Conservation (phyloP, 495 filamentous ascomycete genomes). For the Entonaema liquescens region DNA sequence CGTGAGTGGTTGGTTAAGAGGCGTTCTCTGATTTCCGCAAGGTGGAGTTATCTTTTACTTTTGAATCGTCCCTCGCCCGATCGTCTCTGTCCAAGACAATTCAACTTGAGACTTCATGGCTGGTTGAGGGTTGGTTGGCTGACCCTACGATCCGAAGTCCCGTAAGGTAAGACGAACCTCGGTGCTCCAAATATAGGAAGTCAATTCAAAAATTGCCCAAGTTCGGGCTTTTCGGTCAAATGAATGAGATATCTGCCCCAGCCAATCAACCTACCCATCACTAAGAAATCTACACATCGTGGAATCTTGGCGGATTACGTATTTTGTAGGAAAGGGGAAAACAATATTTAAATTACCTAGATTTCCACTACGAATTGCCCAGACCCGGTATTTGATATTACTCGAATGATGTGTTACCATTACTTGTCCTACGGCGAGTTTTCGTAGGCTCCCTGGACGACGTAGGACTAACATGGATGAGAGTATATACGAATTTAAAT, state of each 20-base stretch:
- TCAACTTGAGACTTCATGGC: conserved; percentile 8
- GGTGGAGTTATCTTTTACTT: conserved; percentile 1
- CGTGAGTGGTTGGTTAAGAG: conserved; percentile 1
- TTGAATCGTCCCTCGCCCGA: conserved; percentile 3
- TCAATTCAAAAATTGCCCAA: conserved; percentile 3
- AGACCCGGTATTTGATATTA: too few species aligned
- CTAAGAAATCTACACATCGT: background rate
- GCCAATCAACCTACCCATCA: conserved; percentile 1
- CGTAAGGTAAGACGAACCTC: conserved; percentile 2
- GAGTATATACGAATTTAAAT: background rate
- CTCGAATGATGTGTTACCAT: background rate
- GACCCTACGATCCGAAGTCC: background rate
- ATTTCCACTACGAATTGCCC: too few species aligned
- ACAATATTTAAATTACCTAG: too few species aligned
- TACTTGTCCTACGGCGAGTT: background rate
- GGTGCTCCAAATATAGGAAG: background rate
- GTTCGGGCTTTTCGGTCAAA: conserved; percentile 18
- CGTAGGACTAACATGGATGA: background rate
- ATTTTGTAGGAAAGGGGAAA: too few species aligned
- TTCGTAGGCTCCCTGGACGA: background rate
- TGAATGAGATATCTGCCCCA: conserved; percentile 21
- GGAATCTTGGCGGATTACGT: background rate
- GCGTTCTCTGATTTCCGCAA: background rate
- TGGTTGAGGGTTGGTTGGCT: background rate
- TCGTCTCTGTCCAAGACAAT: conserved; percentile 5